Base-by-base conservation (phyloP, 1,139 yeast species). In the Waltiozyma sp. region DNA sequence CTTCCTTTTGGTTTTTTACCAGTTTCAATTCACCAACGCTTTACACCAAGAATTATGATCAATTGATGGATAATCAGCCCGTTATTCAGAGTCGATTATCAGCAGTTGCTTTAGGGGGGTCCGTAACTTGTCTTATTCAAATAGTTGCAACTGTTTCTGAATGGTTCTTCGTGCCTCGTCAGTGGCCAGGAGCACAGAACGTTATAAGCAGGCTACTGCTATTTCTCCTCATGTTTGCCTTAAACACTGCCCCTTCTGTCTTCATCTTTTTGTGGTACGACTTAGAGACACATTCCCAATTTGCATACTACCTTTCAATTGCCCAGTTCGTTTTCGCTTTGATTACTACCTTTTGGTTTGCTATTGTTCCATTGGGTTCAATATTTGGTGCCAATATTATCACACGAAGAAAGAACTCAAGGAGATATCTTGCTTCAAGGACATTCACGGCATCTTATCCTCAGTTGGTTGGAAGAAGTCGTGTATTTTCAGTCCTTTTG, bases 1-100 rank as follows among this genome's bases (percentile, higher is more conserved):
- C 86, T 0, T 69, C 81, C 45, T 87, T 80, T 61, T 86, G 95
- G 95, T 84, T 77, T 56, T 85, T 80, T 55, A 83, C 93, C 1
- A 69, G 81, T 38, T 80, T 80, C 58, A 85, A 86, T 58, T 73
- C 94, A 0, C 88, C 94, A 0, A 70, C 88, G 0, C 63, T 87
- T 19, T 87, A 84, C 60, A 85, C 95, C 1, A 65, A 64, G 41
- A 62, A 76, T 45, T 85, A 81, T 56, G 58, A 63, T 40, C 82
- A 77, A 45, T 57, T 72, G 33, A 56, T 76, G 42, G 73, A 84
- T 52, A 79, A 77, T 47, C 77, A 70, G 37, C 94, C 95, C 1
- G 72, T 80, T 0, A 56, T 68, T 4, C 93, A 82, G 52, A 72
- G 79, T 0, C 68, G 73, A 40, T 65, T 77, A 59, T 66, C 93